Base-by-base conservation (phyloP, 2,329 filamentous ascomycete genomes). In the Claviceps sorghi region DNA sequence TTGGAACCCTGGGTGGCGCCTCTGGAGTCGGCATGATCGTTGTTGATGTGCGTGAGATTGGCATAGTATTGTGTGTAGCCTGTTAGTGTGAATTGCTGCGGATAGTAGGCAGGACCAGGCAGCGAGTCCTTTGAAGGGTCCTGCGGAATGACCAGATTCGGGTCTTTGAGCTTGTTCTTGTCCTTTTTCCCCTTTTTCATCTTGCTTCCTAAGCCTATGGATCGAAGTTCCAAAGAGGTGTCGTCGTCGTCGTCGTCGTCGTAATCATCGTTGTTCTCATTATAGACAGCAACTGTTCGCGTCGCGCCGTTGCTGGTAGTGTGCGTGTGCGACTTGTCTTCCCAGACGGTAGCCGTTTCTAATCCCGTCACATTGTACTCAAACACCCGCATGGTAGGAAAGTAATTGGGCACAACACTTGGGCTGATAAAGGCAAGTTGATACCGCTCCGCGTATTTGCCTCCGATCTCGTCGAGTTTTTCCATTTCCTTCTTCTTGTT, bases 1-100 rank as follows among this genome's bases (percentile, higher is more conserved):
- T 72, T 74, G 8, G 67, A 65, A n/a, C 64, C 57, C 10, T 57
- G 56, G 11, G 58, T 53, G 15, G 59, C 53, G 7, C 65, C 66
- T 10, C 65, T 59, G 1, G 67, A 62, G 13, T 15, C 50, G 21
- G 47, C 2, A 15, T 49, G 8, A 54, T 86, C 79, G 59, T 89
- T 86, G 69, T 97, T 94, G 68, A 95, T 83, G 54, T 80, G 71
- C 0, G 91, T 97, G n/a, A 98, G 71, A 65, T 98, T 98, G 55
- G 91, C 89, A 66, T 82, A 96, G 67, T 94, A 96, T 62, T 98
- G 93, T 4, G 82, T 88, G 66, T 88, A 96, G 5, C 87, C 82
- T 3, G 84, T 75, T 56, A 90, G 73, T 0, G 88, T 86, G 40
- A 97, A 73, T 0, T 87, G 73, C 64, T 98, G 93, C 8, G 85